Evolutionary conservation across 2,329 filamentous ascomycete genomes (phyloP).

Genomic region (Xylaria sp.): DNA sequence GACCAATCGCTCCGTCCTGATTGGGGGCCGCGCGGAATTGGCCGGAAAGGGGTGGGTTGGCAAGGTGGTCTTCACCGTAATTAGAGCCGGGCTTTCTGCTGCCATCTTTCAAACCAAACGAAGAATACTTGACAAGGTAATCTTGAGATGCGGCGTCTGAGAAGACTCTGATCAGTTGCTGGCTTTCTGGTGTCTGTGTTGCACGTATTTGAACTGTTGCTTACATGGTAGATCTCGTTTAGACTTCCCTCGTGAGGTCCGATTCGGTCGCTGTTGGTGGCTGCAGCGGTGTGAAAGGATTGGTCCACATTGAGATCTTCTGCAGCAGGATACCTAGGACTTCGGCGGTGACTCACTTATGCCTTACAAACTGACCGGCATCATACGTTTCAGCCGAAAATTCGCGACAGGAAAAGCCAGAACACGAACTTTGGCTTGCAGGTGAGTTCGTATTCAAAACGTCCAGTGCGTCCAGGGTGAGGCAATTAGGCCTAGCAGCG

Average conservation of each 20-base stretch:
- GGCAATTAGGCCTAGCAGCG: neutral
- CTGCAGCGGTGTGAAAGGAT: neutral
- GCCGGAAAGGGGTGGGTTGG: conserved; percentile 32
- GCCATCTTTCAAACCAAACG: neutral
- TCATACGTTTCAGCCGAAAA: neutral
- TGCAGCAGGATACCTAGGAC: neutral
- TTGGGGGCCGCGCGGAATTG: conserved; percentile 28
- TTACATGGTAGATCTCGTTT: no score
- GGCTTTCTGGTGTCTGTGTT: neutral
- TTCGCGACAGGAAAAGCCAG: neutral
- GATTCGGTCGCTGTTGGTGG: neutral
- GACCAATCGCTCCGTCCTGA: conserved; percentile 33
- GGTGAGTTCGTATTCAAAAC: neutral
- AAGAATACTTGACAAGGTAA: neutral
- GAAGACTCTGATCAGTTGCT: neutral
- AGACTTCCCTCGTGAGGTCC: neutral
- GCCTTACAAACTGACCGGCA: neutral
- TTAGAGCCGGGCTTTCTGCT: neutral
- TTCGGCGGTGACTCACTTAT: neutral
- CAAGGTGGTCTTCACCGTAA: conserved; percentile 30
- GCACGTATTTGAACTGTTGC: neutral
- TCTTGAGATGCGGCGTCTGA: neutral
- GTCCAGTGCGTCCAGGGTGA: neutral
- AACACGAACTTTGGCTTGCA: neutral
- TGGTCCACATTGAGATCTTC: neutral